Evolutionary conservation across 441 rosid species (phyloP).

Genomic region (Manihot esculenta): DNA sequence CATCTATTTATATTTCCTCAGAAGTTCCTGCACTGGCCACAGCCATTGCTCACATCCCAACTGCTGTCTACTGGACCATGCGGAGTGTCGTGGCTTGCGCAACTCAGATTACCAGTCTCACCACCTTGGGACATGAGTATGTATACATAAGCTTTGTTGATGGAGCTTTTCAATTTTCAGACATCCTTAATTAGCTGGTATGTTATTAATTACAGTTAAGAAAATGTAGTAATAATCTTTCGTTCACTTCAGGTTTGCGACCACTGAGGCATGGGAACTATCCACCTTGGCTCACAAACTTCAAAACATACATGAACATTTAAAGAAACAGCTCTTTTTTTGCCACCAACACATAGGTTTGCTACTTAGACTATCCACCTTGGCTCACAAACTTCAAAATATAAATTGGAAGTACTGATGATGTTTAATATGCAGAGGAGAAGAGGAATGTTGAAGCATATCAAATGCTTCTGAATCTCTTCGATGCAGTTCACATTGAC

Average conservation of each 20-base stretch:
- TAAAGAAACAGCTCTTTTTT: constrained; percentile 40
- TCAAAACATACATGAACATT: constrained; percentile 46
- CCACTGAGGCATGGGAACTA: constrained; percentile 73
- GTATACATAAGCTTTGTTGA: not conserved
- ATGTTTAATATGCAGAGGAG: constrained; percentile 40
- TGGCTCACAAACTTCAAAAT: too few species aligned
- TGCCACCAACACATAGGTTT: constrained; percentile 30
- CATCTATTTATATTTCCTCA: constrained; percentile 51
- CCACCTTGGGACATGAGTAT: constrained; percentile 66
- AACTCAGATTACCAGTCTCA: constrained; percentile 53
- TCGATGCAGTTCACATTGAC: constrained; percentile 49
- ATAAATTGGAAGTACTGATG: too few species aligned
- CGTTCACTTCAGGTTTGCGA: constrained; percentile 37
- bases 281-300: constrained; percentile 64
- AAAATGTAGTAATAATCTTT: too few species aligned
- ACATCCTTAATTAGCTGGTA: too few species aligned
- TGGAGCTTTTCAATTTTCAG: not conserved
- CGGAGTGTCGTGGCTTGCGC: constrained; percentile 67
- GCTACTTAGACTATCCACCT: not conserved
- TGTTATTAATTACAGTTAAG: too few species aligned
- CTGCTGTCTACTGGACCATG: constrained; percentile 79
- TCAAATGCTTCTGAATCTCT: constrained; percentile 37
- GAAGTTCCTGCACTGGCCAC: constrained; percentile 36
- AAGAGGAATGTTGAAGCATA: constrained; percentile 47
- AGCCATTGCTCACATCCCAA: constrained; percentile 55